These are phyloP conservation scores for Dovyalis caffra DNA, from an alignment of 345 rosid genomes.

Conservation along the genomic window DNA sequence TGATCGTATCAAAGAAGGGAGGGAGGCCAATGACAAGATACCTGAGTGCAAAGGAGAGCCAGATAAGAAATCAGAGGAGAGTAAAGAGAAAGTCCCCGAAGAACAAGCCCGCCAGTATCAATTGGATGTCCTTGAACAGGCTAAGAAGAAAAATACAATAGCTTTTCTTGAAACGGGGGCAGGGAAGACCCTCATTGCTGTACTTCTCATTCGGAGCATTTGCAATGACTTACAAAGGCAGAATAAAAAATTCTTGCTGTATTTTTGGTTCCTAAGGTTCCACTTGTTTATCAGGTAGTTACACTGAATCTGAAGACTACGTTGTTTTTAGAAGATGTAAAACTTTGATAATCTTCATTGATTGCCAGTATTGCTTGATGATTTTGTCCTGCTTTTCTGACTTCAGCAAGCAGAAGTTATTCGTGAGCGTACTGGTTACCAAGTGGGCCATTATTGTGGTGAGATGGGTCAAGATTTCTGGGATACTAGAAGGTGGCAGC, in stretches of 20 bases:
- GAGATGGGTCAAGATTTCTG: conserved; percentile 97
- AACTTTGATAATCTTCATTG: conserved; percentile 4
- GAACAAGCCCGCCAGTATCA: conserved; percentile 92
- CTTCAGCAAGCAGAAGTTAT: conserved; percentile 97
- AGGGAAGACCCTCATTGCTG: conserved; percentile 96
- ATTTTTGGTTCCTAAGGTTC: conserved; percentile 97
- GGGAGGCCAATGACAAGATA: conserved; percentile 35
- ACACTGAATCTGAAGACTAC: background rate
- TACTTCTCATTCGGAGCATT: conserved; percentile 81
- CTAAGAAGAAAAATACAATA: conserved; percentile 81
- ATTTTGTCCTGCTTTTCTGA: conserved; percentile 18
- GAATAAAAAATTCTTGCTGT: conserved; percentile 81
- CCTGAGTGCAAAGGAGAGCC: conserved; percentile 44
- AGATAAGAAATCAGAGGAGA: conserved; percentile 55
- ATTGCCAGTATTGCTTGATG: conserved; percentile 7
- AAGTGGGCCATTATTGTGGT: conserved; percentile 95
- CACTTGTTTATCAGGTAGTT: conserved; percentile 93
- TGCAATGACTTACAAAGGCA: conserved; percentile 51
- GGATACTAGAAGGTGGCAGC: conserved; percentile 92
- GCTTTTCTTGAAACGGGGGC: conserved; percentile 99
- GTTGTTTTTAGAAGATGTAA: background rate
- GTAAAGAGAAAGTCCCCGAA: conserved; percentile 68
- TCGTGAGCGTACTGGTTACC: conserved; percentile 62
- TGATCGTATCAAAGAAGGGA: conserved; percentile 51
- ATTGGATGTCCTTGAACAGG: conserved; percentile 95